Percentiles rank a stretch among this genome's conserved stretches.
phyloP scores from a whole-genome alignment of 2,329 filamentous ascomycete genomes.

The Blastomyces emzantsi region DNA sequence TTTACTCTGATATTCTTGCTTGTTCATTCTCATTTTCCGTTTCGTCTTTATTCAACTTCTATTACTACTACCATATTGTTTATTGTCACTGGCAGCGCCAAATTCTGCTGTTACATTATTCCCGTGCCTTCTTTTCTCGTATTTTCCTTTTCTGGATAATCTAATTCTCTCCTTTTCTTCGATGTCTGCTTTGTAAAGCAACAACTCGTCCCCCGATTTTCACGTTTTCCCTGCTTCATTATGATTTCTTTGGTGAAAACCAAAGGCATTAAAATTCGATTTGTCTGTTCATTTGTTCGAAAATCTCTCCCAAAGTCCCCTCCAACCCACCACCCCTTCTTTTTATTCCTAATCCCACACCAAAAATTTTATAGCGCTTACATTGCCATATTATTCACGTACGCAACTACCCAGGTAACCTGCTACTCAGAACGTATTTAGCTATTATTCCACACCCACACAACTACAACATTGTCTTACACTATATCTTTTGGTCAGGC shows the following conservation, averaged over 20 bases:
- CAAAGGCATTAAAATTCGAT: neutral
- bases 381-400: neutral
- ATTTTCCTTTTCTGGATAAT: constrained; percentile 11
- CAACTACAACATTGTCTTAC: neutral
- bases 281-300: neutral
- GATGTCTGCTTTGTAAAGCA: neutral
- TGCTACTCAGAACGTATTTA: neutral
- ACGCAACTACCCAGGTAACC: neutral
- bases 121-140: neutral
- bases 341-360: neutral
- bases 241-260: neutral
- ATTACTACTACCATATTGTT: constrained; percentile 5
- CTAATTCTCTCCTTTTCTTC: neutral
- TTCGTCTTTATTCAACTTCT: constrained; percentile 3
- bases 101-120: constrained; percentile 1
- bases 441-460: neutral
- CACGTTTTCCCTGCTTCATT: neutral
- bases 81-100: constrained; percentile 3
- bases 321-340: too few species aligned
- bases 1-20: constrained; percentile 20
- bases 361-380: neutral
- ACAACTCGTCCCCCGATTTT: neutral
- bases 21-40: constrained; percentile 21
- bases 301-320: neutral
- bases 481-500: neutral